These are phyloP conservation scores for Gymnopus androsaceus DNA, from an alignment of 1,284 basidiomycete genomes.

Conservation along the genomic window DNA sequence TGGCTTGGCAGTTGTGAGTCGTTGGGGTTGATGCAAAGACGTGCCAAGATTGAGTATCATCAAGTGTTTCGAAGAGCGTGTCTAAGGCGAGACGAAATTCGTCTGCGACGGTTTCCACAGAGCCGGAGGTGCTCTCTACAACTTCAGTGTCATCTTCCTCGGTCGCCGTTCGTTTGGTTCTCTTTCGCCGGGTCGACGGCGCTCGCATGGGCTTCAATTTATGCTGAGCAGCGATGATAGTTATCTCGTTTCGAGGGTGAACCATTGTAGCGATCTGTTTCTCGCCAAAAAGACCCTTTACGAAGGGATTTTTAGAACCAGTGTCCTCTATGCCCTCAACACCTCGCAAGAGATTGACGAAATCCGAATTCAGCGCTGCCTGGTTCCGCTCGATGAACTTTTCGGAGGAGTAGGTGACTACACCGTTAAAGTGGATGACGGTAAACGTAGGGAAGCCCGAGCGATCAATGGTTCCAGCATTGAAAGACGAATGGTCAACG, in stretches of 20 bases:
- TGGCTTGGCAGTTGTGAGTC: conserved; percentile 94
- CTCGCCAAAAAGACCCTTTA: conserved; percentile 86
- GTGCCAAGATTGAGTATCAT: conserved; percentile 91
- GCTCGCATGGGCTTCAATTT: conserved; percentile 91
- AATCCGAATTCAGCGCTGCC: conserved; percentile 90
- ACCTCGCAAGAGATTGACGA: conserved; percentile 86
- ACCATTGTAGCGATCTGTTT: conserved; percentile 89
- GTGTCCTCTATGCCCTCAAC: conserved; percentile 59
- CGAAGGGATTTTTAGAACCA: conserved; percentile 88
- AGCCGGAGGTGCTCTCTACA: conserved; percentile 57
- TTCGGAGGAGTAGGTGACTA: conserved; percentile 90
- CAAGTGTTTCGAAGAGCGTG: conserved; percentile 85
- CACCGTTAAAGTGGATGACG: conserved; percentile 88
- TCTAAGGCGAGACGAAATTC: conserved; percentile 86
- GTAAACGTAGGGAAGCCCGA: conserved; percentile 88
- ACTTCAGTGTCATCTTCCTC: conserved; percentile 53
- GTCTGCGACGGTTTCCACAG: conserved; percentile 67
- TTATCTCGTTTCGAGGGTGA: conserved; percentile 91
- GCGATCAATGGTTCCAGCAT: conserved; percentile 73
- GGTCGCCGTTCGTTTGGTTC: conserved; percentile 63
- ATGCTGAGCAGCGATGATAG: conserved; percentile 92
- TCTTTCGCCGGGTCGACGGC: conserved; percentile 84
- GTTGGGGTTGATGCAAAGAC: conserved; percentile 91
- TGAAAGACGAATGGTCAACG: conserved; percentile 93
- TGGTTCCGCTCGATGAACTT: conserved; percentile 88